phyloP scores from a whole-genome alignment of 2,329 filamentous ascomycete species.

The Claviceps africana region DNA sequence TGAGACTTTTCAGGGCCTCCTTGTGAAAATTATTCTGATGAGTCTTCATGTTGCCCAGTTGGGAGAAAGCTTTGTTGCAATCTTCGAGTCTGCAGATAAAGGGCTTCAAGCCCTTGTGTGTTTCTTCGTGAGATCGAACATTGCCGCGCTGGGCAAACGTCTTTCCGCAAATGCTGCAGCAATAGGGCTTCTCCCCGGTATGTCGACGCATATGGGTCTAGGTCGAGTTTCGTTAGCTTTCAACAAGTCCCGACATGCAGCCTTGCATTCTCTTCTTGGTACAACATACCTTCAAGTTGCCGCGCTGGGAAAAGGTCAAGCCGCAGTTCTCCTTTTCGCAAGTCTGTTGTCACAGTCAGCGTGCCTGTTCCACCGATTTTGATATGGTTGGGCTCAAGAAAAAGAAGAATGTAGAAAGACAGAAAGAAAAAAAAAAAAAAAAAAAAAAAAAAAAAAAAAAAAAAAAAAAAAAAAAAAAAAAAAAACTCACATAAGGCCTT shows the following conservation, averaged over 20 bases:
- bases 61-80: conserved; percentile 79
- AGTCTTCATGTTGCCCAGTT: conserved; percentile 85
- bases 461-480: background rate
- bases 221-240: background rate
- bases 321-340: conserved; percentile 63
- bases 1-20: conserved; percentile 55
- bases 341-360: conserved; percentile 22
- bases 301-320: conserved; percentile 74
- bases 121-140: conserved; percentile 68
- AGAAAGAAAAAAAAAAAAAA: background rate
- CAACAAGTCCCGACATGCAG: background rate
- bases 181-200: conserved; percentile 73
- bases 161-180: conserved; percentile 67
- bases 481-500: conserved; percentile 64
- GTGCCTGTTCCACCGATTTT: too few relatives aligned
- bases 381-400: too few relatives aligned
- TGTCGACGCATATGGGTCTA: conserved; percentile 79
- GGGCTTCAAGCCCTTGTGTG: conserved; percentile 63
- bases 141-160: conserved; percentile 77
- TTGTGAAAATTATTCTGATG: conserved; percentile 93
- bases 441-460: background rate
- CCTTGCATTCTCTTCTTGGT: background rate
- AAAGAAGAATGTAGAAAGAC: too few relatives aligned
- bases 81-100: conserved; percentile 70
- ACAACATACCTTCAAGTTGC: conserved; percentile 67